A percentile compares a stretch with the other conserved stretches of the same genome.
Evolutionary conservation across 352 stramenopile species (phyloP).

Genomic region (Plasmopara viticola): DNA sequence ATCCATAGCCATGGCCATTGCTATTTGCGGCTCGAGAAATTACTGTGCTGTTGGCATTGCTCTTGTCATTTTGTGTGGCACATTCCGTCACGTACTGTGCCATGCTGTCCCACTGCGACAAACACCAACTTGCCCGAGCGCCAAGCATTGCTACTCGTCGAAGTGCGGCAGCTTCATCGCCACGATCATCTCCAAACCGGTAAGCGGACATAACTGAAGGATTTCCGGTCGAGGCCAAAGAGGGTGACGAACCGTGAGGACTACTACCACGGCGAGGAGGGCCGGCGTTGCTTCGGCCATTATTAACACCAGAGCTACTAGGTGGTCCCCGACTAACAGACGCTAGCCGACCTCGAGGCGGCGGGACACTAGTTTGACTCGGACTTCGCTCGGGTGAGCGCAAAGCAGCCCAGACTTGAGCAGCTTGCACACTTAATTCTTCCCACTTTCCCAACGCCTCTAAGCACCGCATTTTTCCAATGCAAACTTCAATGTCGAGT

Average conservation of each 20-base stretch:
- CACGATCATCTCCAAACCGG: slow-evolving; percentile 29
- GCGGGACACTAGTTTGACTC: slow-evolving; percentile 4
- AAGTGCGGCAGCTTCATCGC: slow-evolving; percentile 37
- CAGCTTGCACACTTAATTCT: slow-evolving; percentile 85
- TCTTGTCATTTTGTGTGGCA: slow-evolving; percentile 21
- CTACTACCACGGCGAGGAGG: slow-evolving; percentile 31
- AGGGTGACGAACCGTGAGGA: slow-evolving; percentile 30
- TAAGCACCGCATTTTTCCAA: slow-evolving; percentile 97
- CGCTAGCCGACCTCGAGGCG: slow-evolving; percentile 10
- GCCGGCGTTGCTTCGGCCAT: slow-evolving; percentile 6
- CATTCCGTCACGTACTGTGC: slow-evolving; percentile 67
- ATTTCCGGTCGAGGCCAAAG: slow-evolving; percentile 11
- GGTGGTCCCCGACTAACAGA: slow-evolving; percentile 13
- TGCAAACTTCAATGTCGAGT: slow-evolving; percentile 88
- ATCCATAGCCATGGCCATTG: slow-evolving; percentile 21
- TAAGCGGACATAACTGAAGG: slow-evolving; percentile 15
- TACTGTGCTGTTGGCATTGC: slow-evolving; percentile 13
- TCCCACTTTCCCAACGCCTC: slow-evolving; percentile 95
- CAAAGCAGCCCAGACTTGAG: slow-evolving; percentile 46
- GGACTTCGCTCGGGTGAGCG: slow-evolving; percentile 17
- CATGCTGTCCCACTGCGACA: slow-evolving; percentile 81
- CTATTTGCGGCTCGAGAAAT: slow-evolving; percentile 21
- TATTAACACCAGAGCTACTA: slow-evolving; percentile 7
- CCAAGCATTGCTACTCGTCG: slow-evolving; percentile 75
- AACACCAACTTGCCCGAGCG: slow-evolving; percentile 78